Base-by-base conservation (phyloP, 129 eudicot species). In the Helianthus tuberosus region DNA sequence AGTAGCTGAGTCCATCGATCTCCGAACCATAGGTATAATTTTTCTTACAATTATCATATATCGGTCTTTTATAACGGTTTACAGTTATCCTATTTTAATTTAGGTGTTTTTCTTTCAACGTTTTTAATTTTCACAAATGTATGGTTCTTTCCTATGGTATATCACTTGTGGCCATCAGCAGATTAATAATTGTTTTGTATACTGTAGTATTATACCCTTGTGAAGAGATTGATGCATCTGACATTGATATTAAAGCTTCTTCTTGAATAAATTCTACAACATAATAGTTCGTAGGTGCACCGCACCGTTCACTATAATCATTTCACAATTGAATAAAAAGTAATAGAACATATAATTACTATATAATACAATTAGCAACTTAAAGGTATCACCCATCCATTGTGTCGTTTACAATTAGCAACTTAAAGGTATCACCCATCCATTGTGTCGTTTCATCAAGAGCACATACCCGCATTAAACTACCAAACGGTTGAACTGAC, bases 1-100 rank as follows among this genome's bases (percentile, higher is more conserved):
- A 1, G 76, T 91, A 51, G 96, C 97, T 25, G 99, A 95, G 32
- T 77, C 96, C 49, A 79, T 93, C 36, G 97, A 93, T 77, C 86
- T 72, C 71, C 91, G 57, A 51, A 66, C 98, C 55, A 80, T 91
- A 80, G 99, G 99, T 95, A 84, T 66, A 57, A 53, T 77, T 25
- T 47, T 51, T 58, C 7, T 64, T 68, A 25, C 47, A 6, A 0
- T 54, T 20, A 8, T 50, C 29, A n/a, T 64, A 53, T 54, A 14
- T 79, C 53, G 48, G 38, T 44, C 13, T 8, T n/a, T n/a, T 58
- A 46, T 32, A 6, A 15, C 46, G 51, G 47, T 64, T 61, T 77
- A 23, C 54, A n/a, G 54, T 38, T 38, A 69, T 69, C 1, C 7
- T 58, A 71, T 14, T 25, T 59, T 41, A 8, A 36, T 50, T 50